Evolutionary conservation across 1,284 basidiomycete species (phyloP).

Genomic region (Malassezia equina): DNA sequence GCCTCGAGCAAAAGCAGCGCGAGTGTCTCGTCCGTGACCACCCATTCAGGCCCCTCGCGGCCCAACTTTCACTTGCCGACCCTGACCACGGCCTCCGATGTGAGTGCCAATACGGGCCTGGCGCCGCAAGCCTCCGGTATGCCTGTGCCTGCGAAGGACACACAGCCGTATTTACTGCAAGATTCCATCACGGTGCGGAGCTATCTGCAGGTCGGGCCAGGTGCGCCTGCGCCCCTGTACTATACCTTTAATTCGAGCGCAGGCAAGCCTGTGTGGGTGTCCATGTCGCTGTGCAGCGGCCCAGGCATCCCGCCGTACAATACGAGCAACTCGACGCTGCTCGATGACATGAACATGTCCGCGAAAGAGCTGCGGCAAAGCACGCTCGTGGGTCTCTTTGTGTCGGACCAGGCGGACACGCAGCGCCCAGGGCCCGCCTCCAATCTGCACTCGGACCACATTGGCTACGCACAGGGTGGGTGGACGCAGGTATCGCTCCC

Average conservation of each 20-base stretch:
- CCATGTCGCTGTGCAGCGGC: slow-evolving; percentile 35
- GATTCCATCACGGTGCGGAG: slow-evolving; percentile 26
- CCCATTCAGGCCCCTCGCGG: not conserved
- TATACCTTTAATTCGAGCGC: slow-evolving; percentile 24
- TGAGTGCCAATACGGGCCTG: slow-evolving; percentile 10
- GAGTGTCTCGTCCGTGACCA: not conserved
- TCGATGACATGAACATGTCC: slow-evolving; percentile 20
- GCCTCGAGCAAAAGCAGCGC: not conserved
- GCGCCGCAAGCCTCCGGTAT: not conserved
- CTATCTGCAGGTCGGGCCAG: slow-evolving; percentile 13
- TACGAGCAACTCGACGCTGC: slow-evolving; percentile 27
- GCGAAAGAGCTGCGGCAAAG: slow-evolving; percentile 23
- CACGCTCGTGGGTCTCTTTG: slow-evolving; percentile 31
- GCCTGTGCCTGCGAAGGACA: not conserved
- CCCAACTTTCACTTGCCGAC: slow-evolving; percentile 4
- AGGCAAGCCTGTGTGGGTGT: slow-evolving; percentile 23
- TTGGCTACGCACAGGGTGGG: slow-evolving; percentile 31
- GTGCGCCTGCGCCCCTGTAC: slow-evolving; percentile 20
- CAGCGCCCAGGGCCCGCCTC: slow-evolving; percentile 25
- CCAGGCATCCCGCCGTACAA: slow-evolving; percentile 38
- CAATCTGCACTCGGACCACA: not conserved
- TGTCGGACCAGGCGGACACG: slow-evolving; percentile 21
- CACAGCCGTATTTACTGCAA: slow-evolving; percentile 13
- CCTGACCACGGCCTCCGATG: not conserved
- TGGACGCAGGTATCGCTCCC: slow-evolving; percentile 23